Evolutionary conservation across 1,284 basidiomycete genomes (phyloP), one percentile per base, ranked within the genome.

Genomic region (Inonotus hispidus): DNA sequence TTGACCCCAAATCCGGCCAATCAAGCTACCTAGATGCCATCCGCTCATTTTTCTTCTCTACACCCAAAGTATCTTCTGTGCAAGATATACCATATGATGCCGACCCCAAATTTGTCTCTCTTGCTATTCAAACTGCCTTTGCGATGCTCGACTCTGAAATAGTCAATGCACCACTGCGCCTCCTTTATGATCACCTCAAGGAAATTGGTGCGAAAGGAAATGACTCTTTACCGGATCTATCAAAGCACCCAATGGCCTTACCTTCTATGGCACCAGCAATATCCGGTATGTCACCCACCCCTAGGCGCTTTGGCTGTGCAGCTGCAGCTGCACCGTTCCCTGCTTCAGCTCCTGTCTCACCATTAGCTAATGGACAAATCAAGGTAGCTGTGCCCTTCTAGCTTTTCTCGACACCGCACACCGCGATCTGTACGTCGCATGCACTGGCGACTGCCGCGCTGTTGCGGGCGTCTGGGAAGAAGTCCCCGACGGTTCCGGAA

Each of bases 361-460:
- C 32, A 32, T 32, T 32, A n/a, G 8, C 19, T 52, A 19, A 38
- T 35, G 53, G 16, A 35, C 53, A 41, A 52, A 56, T 49, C 69
- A 72, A 79, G 94, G 94, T 4, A 94, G 93, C 62, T 97, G 95
- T 71, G 93, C 94, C 0, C 76, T 97, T 57, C 81, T 94, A 70
- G 87, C 93, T 0, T 72, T 95, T 41, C 82, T 98, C 61, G 95
- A 98, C 70, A 91, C 90, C 0, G 84, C 88, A 23, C 81, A 89
- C 64, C 81, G 81, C 54, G 86, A 93, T 68, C 72, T 98, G 39
- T 95, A 95, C 68, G 85, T 98, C 41, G 96, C 97, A 1, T 89
- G 89, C 66, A 90, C 95, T 5, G 97, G 97, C 1, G 97, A 99
- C 72, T 92, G 92, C 68, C 85, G 97, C 49, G 97, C 97, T 10